Percentiles rank a stretch among this genome's conserved stretches.
Evolutionary conservation across 345 rosid genomes (phyloP).

Genomic region (Nasturtium officinale): DNA sequence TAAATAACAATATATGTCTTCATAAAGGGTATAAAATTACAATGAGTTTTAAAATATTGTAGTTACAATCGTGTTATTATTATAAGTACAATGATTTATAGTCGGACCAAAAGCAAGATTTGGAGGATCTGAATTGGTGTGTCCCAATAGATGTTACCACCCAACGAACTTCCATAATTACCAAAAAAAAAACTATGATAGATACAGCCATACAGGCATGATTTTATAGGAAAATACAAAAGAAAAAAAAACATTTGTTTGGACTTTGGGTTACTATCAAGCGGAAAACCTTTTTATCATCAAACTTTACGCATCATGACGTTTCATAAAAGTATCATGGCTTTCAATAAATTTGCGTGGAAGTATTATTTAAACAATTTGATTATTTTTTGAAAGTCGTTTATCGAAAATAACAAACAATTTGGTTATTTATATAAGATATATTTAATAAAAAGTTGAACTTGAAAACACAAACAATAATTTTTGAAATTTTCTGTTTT

Average conservation of each 20-base stretch:
- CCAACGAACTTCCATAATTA: conserved; percentile 31
- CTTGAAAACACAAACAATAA: neutral
- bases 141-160: conserved; percentile 41
- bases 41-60: conserved; percentile 15
- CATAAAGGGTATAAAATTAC: neutral
- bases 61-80: neutral
- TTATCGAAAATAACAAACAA: no score
- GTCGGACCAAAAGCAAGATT: conserved; percentile 43
- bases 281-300: neutral
- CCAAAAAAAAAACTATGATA: conserved; percentile 5
- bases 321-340: neutral
- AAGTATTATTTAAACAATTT: neutral
- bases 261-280: neutral
- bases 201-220: neutral
- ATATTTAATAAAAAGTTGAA: neutral
- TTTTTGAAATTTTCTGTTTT: neutral
- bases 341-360: neutral
- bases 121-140: conserved; percentile 42
- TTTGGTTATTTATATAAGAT: neutral
- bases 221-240: neutral
- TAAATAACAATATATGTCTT: conserved; percentile 11
- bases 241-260: neutral
- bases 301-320: neutral
- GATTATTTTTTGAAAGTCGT: no score
- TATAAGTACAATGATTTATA: conserved; percentile 22